Evolutionary conservation across 2,329 filamentous ascomycete species (phyloP).

Genomic region (Neonectria magnoliae): DNA sequence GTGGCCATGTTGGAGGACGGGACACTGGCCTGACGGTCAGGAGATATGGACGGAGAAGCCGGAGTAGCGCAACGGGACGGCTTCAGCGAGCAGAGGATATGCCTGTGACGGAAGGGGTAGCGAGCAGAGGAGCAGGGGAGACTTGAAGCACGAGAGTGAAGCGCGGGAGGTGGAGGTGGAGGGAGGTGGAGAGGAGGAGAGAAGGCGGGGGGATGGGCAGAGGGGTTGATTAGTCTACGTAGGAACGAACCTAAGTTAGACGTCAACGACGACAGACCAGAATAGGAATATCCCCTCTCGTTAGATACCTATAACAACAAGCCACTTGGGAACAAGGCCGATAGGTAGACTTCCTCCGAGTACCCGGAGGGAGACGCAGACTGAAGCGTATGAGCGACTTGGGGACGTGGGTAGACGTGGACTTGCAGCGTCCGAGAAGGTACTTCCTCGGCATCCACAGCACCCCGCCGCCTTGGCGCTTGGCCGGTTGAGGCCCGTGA

Average conservation of each 20-base stretch:
- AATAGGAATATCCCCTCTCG: background rate
- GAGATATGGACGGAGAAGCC: slow-evolving; percentile 19
- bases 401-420: too few species aligned
- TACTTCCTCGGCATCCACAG: background rate
- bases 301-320: background rate
- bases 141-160: slow-evolving; percentile 17
- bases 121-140: background rate
- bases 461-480: too few species aligned
- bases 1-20: slow-evolving; percentile 76
- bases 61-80: slow-evolving; percentile 1
- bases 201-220: slow-evolving; percentile 8
- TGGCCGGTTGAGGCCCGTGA: slow-evolving; percentile 9
- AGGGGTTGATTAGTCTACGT: background rate
- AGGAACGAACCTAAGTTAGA: background rate
- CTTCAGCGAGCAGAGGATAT: slow-evolving; percentile 3
- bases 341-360: background rate
- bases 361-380: too few species aligned
- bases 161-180: slow-evolving; percentile 1
- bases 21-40: slow-evolving; percentile 18
- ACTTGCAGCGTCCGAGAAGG: too few species aligned
- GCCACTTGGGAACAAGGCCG: background rate
- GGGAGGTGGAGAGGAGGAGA: slow-evolving; percentile 11
- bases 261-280: background rate
- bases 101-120: slow-evolving; percentile 5
- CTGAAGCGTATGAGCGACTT: too few species aligned